Conservation (phyloP, 768 basidiomycete species). For the Naganishia vaughanmartiniae region DNA sequence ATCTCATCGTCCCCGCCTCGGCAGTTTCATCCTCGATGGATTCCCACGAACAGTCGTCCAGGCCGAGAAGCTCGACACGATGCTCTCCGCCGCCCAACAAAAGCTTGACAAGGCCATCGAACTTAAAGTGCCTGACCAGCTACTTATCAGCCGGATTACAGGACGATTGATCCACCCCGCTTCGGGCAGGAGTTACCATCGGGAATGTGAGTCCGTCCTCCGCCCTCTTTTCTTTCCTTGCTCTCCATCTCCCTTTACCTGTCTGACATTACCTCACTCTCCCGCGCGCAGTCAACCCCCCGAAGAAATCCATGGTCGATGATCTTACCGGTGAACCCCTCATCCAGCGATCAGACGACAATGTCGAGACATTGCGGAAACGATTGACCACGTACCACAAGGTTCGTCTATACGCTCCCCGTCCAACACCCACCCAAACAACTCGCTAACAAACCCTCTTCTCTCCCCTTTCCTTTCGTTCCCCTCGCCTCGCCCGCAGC, state of each 20-base stretch:
- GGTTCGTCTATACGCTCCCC: slow-evolving; percentile 26
- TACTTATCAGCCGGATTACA: slow-evolving; percentile 96
- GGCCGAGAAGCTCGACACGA: slow-evolving; percentile 89
- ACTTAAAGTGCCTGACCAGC: slow-evolving; percentile 84
- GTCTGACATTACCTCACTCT: background rate
- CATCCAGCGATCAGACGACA: slow-evolving; percentile 96
- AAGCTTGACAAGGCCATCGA: slow-evolving; percentile 82
- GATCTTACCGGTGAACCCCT: slow-evolving; percentile 94
- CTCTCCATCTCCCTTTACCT: slow-evolving; percentile 4
- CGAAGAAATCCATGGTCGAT: slow-evolving; percentile 91
- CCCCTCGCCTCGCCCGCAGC: slow-evolving; percentile 48
- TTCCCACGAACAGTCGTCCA: slow-evolving; percentile 97
- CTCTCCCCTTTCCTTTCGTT: background rate
- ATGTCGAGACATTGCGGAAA: slow-evolving; percentile 88
- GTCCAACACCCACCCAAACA: too few species aligned
- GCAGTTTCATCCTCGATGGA: slow-evolving; percentile 96
- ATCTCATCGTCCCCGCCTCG: background rate
- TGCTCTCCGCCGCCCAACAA: slow-evolving; percentile 79
- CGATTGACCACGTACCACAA: slow-evolving; percentile 81
- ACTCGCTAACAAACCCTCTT: background rate
- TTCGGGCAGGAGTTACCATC: slow-evolving; percentile 90
- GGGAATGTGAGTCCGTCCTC: slow-evolving; percentile 68
- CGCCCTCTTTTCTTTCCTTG: background rate
- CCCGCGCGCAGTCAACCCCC: slow-evolving; percentile 65
- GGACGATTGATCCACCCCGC: slow-evolving; percentile 88